phyloP scores from a whole-genome alignment of 257 asterid genomes.

The Handroanthus guayacan region DNA sequence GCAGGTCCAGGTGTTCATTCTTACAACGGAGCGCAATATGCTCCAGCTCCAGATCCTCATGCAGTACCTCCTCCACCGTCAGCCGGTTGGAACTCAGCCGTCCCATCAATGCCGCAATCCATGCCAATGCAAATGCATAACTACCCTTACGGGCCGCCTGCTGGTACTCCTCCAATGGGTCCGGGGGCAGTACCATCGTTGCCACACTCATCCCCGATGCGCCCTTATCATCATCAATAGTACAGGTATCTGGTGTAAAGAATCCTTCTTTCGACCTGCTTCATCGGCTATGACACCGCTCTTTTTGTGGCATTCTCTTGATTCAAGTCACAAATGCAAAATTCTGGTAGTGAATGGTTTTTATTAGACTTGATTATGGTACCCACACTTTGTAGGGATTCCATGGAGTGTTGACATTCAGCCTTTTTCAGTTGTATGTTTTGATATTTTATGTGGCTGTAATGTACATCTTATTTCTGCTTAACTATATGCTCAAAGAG shows the following conservation, averaged over 20 bases:
- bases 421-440: constrained; percentile 20
- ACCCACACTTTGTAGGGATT: constrained; percentile 6
- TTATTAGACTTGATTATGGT: constrained; percentile 16
- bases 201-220: constrained; percentile 67
- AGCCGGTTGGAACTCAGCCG: constrained; percentile 70
- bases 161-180: constrained; percentile 53
- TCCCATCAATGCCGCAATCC: constrained; percentile 34
- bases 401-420: constrained; percentile 27
- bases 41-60: constrained; percentile 55
- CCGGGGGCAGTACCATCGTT: constrained; percentile 56
- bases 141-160: constrained; percentile 70
- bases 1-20: constrained; percentile 65
- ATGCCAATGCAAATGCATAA: constrained; percentile 80
- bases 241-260: constrained; percentile 20
- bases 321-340: constrained; percentile 9
- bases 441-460: constrained; percentile 23
- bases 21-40: constrained; percentile 62
- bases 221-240: constrained; percentile 72
- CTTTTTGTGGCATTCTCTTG: constrained; percentile 1
- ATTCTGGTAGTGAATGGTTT: constrained; percentile 31
- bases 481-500: neutral
- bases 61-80: constrained; percentile 61
- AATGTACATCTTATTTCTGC: constrained; percentile 34
- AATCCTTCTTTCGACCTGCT: constrained; percentile 14
- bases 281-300: neutral